Conservation (phyloP, 2,329 filamentous ascomycete species). For the Falciphora oryzae region DNA sequence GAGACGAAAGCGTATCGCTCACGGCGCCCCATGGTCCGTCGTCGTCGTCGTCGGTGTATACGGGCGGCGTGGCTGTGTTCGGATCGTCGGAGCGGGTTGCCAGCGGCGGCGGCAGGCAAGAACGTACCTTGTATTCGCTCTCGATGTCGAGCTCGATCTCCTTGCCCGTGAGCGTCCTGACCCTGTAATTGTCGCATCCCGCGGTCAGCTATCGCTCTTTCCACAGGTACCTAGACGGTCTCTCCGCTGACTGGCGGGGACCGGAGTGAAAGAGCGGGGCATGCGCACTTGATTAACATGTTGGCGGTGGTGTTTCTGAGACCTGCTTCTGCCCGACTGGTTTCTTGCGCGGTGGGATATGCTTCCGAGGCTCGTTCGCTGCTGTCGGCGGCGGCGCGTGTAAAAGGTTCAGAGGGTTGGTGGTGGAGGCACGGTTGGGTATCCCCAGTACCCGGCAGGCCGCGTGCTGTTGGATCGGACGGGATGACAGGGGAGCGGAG, state of each 20-base stretch:
- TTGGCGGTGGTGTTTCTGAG: constrained; percentile 18
- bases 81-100: neutral
- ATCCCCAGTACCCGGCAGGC: neutral
- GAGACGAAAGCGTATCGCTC: neutral
- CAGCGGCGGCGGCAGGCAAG: too few species aligned
- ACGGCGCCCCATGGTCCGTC: neutral
- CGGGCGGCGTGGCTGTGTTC: neutral
- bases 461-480: neutral
- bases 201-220: constrained; percentile 10
- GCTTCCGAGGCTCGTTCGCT: neutral
- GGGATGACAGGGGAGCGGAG: neutral
- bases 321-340: neutral
- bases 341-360: neutral
- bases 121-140: constrained; percentile 78
- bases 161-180: constrained; percentile 95
- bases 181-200: constrained; percentile 47
- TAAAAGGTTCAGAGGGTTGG: neutral
- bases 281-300: constrained; percentile 46
- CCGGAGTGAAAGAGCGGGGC: neutral
- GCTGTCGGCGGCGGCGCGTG: too few species aligned
- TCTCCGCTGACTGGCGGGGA: constrained; percentile 5
- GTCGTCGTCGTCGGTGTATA: neutral
- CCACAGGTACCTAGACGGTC: too few species aligned
- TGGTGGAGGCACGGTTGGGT: neutral
- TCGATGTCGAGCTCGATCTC: constrained; percentile 99